phyloP scores from a whole-genome alignment of 371 early-diverging fungal genomes.

The Vairimorpha apis region DNA sequence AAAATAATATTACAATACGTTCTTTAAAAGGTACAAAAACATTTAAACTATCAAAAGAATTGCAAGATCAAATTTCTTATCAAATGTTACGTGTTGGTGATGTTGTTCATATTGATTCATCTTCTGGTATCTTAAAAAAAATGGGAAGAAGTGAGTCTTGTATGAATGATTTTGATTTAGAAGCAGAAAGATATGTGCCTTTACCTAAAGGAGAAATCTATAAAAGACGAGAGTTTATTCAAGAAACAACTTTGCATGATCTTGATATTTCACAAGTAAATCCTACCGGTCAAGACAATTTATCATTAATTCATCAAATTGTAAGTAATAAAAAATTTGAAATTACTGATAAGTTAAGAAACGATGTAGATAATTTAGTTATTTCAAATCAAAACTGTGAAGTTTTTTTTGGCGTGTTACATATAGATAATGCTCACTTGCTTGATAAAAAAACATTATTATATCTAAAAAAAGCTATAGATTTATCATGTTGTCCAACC shows the following conservation, averaged over 20 bases:
- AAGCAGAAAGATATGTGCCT: slow-evolving; percentile 57
- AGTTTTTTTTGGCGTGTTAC: slow-evolving; percentile 50
- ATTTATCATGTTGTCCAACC: slow-evolving; percentile 37
- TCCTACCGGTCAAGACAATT: slow-evolving; percentile 41
- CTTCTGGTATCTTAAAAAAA: slow-evolving; percentile 54
- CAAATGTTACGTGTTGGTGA: slow-evolving; percentile 55
- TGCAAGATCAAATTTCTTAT: slow-evolving; percentile 41
- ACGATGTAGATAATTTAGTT: slow-evolving; percentile 48
- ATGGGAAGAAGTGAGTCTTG: slow-evolving; percentile 58
- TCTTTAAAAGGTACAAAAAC: slow-evolving; percentile 52
- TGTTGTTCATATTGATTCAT: slow-evolving; percentile 58
- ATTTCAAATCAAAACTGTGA: slow-evolving; percentile 43
- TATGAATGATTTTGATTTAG: slow-evolving; percentile 59
- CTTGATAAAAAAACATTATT: slow-evolving; percentile 49
- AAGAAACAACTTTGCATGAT: slow-evolving; percentile 53
- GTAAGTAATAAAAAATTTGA: slow-evolving; percentile 32
- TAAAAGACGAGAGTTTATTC: slow-evolving; percentile 51
- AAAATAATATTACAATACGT: slow-evolving; percentile 42
- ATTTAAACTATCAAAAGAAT: slow-evolving; percentile 36
- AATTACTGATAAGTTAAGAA: slow-evolving; percentile 43
- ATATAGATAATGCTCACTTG: slow-evolving; percentile 55
- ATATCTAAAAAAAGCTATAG: slow-evolving; percentile 42
- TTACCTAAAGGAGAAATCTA: slow-evolving; percentile 55
- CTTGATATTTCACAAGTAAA: slow-evolving; percentile 50
- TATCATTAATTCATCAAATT: slow-evolving; percentile 34